Conservation (phyloP, 106 monocot species). For the Narthecium ossifragum region DNA sequence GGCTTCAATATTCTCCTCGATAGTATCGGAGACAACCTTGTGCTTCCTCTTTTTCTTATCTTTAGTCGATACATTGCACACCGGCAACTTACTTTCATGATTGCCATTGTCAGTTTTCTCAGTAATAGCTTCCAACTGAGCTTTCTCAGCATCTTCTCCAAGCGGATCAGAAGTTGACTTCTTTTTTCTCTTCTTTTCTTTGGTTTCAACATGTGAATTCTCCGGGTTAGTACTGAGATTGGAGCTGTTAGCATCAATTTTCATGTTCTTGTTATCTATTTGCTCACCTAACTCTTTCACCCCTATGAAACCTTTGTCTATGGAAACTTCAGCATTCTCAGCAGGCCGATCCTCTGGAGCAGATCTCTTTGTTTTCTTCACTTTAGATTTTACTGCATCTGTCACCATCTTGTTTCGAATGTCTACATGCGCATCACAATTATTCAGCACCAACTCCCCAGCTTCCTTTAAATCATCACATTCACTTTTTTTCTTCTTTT, state of each 20-base stretch:
- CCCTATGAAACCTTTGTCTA: background rate
- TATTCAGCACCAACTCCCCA: background rate
- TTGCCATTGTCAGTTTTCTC: constrained; percentile 7
- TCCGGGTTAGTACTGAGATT: background rate
- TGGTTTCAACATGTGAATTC: constrained; percentile 8
- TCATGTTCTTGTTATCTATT: background rate
- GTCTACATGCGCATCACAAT: background rate
- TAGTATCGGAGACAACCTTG: constrained; percentile 5
- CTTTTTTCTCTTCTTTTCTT: constrained; percentile 28
- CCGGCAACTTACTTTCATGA: background rate
- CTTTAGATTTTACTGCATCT: background rate
- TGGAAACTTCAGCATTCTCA: constrained; percentile 1
- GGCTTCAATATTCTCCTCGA: constrained; percentile 5
- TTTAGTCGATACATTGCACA: constrained; percentile 2
- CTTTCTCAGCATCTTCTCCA: constrained; percentile 9
- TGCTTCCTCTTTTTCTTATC: constrained; percentile 36
- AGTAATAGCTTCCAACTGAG: background rate
- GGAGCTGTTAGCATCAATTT: background rate
- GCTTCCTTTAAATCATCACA: too few relatives aligned
- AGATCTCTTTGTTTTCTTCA: background rate
- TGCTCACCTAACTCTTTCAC: background rate
- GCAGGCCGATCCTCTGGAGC: background rate
- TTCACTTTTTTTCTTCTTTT: constrained; percentile 9
- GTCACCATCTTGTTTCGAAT: background rate
- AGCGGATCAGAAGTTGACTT: constrained; percentile 10